Evolutionary conservation across 371 early-diverging fungal genomes (phyloP).

Genomic region (Mucor lusitanicus): DNA sequence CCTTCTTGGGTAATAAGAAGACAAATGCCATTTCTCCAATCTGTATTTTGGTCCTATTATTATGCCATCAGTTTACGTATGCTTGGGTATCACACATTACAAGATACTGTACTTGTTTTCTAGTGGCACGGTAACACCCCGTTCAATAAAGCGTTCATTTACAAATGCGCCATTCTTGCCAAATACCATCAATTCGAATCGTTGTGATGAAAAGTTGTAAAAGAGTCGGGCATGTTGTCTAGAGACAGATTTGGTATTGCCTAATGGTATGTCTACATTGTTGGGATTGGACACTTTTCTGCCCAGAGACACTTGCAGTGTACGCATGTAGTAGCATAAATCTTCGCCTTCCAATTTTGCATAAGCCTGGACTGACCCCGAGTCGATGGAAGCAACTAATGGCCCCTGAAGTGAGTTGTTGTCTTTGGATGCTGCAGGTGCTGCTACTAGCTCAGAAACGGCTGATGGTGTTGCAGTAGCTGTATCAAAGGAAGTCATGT

Average conservation of each 20-base stretch:
- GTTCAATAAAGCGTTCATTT: slow-evolving; percentile 73
- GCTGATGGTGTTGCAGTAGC: slow-evolving; percentile 6
- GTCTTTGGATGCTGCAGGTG: not conserved
- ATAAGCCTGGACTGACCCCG: slow-evolving; percentile 78
- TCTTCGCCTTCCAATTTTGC: slow-evolving; percentile 87
- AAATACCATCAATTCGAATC: slow-evolving; percentile 80
- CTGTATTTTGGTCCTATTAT: slow-evolving; percentile 72
- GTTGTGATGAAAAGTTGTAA: slow-evolving; percentile 79
- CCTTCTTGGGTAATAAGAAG: slow-evolving; percentile 69
- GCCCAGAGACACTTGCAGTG: slow-evolving; percentile 79
- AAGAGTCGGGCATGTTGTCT: slow-evolving; percentile 79
- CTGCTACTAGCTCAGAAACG: slow-evolving; percentile 10
- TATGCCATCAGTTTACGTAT: not conserved
- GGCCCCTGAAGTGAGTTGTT: not conserved
- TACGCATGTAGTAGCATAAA: slow-evolving; percentile 81
- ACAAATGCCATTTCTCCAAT: slow-evolving; percentile 80
- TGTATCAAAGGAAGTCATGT: slow-evolving; percentile 14
- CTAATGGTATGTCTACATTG: slow-evolving; percentile 80
- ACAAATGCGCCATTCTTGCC: slow-evolving; percentile 90
- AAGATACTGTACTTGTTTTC: slow-evolving; percentile 56
- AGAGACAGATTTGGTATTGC: slow-evolving; percentile 81
- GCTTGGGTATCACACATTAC: not conserved
- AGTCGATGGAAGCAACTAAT: slow-evolving; percentile 8
- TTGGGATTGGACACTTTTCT: slow-evolving; percentile 60
- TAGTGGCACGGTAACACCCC: slow-evolving; percentile 70